Evolutionary conservation across 106 monocot genomes (phyloP).

Genomic region (Narthecium ossifragum): DNA sequence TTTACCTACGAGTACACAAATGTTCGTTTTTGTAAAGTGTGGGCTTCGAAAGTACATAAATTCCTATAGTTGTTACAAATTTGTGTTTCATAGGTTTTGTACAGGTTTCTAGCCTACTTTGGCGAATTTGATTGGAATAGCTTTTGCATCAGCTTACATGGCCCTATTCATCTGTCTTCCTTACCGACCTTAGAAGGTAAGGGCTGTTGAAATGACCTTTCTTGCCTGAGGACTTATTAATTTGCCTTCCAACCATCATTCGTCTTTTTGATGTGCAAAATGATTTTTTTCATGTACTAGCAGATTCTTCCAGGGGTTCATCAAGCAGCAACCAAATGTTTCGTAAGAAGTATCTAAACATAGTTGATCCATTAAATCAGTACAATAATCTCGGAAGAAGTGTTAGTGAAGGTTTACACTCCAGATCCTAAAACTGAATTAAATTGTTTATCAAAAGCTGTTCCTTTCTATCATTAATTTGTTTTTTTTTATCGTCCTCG

Average conservation of each 20-base stretch:
- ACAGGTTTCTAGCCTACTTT: slow-evolving; percentile 82
- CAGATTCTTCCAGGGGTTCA: not conserved
- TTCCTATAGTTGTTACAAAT: not conserved
- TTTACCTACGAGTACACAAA: no score
- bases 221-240: not conserved
- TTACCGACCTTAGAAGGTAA: slow-evolving; percentile 67
- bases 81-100: slow-evolving; percentile 61
- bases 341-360: slow-evolving; percentile 67
- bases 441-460: not conserved
- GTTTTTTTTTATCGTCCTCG: not conserved
- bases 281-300: no score
- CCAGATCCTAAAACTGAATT: not conserved
- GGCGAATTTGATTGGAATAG: slow-evolving; percentile 94
- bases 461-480: not conserved
- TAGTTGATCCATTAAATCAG: slow-evolving; percentile 77
- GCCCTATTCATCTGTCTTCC: slow-evolving; percentile 61
- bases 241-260: no score
- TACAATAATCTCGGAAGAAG: slow-evolving; percentile 91
- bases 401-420: slow-evolving; percentile 62
- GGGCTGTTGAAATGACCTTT: not conserved
- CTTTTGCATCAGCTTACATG: slow-evolving; percentile 60
- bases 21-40: no score
- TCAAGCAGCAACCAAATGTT: slow-evolving; percentile 21
- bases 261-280: no score
- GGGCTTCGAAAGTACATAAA: no score